phyloP scores from a whole-genome alignment of 73 alveolate genomes.

The Paramecium caudatum region DNA sequence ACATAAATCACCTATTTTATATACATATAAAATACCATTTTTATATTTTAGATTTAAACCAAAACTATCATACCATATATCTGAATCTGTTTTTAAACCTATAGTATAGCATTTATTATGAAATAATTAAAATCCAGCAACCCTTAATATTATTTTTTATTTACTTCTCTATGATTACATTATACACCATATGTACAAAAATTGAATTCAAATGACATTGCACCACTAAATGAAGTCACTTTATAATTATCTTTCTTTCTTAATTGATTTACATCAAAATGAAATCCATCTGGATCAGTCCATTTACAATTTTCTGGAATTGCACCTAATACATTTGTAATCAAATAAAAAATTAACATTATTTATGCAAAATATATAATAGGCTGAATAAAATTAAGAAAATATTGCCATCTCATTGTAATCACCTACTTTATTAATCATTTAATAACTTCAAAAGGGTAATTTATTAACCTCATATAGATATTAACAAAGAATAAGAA shows the following conservation, averaged over 20 bases:
- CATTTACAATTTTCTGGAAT: slow-evolving; percentile 61
- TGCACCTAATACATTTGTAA: neutral
- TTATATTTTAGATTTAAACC: slow-evolving; percentile 53
- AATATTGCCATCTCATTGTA: neutral
- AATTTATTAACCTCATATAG: neutral
- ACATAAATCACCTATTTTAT: slow-evolving; percentile 59
- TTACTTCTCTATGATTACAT: slow-evolving; percentile 66
- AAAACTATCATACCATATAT: slow-evolving; percentile 63
- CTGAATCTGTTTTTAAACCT: slow-evolving; percentile 15
- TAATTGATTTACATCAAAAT: slow-evolving; percentile 34
- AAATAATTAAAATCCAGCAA: slow-evolving; percentile 62
- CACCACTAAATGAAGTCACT: slow-evolving; percentile 60
- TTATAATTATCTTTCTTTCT: slow-evolving; percentile 36
- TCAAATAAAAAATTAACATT: slow-evolving; percentile 27
- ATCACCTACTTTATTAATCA: neutral
- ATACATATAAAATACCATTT: neutral
- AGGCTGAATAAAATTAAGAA: neutral
- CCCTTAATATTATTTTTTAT: neutral
- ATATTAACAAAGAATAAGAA: neutral
- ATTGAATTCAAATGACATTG: slow-evolving; percentile 64
- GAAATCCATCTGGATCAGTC: slow-evolving; percentile 51
- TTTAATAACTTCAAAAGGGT: neutral
- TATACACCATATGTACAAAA: slow-evolving; percentile 61
- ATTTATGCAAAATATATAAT: slow-evolving; percentile 21
- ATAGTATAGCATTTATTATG: slow-evolving; percentile 67